Evolutionary conservation across 1,284 basidiomycete genomes (phyloP).

Genomic region (Rhodotorula sp.): DNA sequence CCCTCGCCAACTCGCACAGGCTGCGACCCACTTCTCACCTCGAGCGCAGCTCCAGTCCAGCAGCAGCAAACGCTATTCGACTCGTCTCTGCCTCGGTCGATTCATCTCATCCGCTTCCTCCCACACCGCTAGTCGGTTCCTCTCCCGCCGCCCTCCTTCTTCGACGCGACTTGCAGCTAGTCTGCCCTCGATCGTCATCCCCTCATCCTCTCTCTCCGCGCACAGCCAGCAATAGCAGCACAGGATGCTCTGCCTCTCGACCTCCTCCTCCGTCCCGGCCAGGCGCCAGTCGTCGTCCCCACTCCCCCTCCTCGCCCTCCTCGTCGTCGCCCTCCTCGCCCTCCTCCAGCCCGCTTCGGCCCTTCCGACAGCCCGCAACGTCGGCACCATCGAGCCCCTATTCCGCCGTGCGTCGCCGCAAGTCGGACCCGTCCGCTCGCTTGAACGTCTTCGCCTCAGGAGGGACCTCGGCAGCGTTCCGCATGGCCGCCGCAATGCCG

Average conservation of each 20-base stretch:
- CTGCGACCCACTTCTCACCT: constrained; percentile 1
- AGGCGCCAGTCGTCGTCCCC: not conserved
- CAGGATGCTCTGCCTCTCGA: constrained; percentile 20
- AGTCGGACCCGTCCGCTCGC: constrained; percentile 24
- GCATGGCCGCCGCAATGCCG: constrained; percentile 10
- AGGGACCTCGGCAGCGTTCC: constrained; percentile 6
- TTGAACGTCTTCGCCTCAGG: constrained; percentile 35
- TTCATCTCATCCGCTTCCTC: not conserved
- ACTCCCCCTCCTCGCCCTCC: constrained; percentile 14
- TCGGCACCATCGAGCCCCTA: constrained; percentile 22
- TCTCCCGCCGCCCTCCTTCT: no score
- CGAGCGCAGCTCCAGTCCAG: not conserved
- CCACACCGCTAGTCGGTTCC: constrained; percentile 21
- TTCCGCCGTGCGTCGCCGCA: constrained; percentile 26
- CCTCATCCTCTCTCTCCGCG: not conserved
- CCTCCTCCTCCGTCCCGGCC: not conserved
- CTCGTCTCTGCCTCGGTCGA: not conserved
- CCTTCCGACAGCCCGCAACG: constrained; percentile 16
- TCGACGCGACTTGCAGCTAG: constrained; percentile 19
- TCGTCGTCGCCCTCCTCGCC: constrained; percentile 27
- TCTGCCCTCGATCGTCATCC: constrained; percentile 10
- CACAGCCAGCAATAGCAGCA: not conserved
- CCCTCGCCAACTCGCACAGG: not conserved
- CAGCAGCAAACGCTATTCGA: not conserved
- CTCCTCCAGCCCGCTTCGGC: constrained; percentile 20